phyloP scores from a whole-genome alignment of 345 rosid species.

The Nephelium lappaceum region DNA sequence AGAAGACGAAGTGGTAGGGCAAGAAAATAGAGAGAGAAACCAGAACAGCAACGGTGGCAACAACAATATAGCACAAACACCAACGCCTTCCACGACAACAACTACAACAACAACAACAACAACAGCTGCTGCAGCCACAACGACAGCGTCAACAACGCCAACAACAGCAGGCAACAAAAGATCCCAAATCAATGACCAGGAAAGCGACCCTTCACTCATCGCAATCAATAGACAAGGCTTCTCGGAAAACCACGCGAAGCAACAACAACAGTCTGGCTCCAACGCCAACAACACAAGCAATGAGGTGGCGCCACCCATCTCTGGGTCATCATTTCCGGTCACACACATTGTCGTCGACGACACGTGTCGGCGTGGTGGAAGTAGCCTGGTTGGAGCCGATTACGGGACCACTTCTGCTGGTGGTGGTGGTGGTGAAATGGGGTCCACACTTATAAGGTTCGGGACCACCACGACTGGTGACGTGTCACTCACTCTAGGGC shows the following conservation, averaged over 20 bases:
- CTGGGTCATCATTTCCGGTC: constrained; percentile 34
- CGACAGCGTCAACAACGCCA: constrained; percentile 34
- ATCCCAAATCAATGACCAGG: constrained; percentile 64
- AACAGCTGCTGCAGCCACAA: constrained; percentile 17
- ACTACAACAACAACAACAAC: constrained; percentile 38
- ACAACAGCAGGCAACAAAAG: constrained; percentile 48
- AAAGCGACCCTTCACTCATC: constrained; percentile 70
- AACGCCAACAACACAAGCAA: neutral
- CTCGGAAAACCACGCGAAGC: constrained; percentile 50
- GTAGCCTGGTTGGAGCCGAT: constrained; percentile 27
- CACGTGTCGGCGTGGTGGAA: constrained; percentile 38
- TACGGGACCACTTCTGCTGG: constrained; percentile 44
- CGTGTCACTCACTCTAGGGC: constrained; percentile 94
- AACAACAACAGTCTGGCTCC: constrained; percentile 25
- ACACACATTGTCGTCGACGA: constrained; percentile 30
- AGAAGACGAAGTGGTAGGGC: constrained; percentile 32
- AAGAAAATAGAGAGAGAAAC: constrained; percentile 39
- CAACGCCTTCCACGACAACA: constrained; percentile 47
- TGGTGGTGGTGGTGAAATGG: constrained; percentile 32
- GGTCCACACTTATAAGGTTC: constrained; percentile 60
- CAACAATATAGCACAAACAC: constrained; percentile 52
- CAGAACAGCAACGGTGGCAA: constrained; percentile 26
- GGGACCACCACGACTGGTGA: constrained; percentile 83
- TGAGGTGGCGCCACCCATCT: constrained; percentile 31
- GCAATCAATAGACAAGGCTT: constrained; percentile 52